Evolutionary conservation across 1,139 yeast species (phyloP).

Genomic region (Blastobotrys buckinghamii): DNA sequence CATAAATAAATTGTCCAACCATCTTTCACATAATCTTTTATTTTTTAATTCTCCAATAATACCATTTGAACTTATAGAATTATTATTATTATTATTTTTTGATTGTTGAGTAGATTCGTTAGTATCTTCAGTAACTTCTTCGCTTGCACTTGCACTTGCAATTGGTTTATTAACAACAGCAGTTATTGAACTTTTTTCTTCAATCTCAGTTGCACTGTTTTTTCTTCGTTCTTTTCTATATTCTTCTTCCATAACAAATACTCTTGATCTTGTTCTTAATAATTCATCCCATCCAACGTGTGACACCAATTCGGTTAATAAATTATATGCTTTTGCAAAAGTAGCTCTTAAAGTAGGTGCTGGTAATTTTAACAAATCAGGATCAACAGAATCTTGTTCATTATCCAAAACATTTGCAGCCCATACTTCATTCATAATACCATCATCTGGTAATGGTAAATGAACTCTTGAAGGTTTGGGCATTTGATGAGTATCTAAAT

Average conservation of each 20-base stretch:
- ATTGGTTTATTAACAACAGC: slow-evolving; percentile 8
- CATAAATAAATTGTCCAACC: slow-evolving; percentile 88
- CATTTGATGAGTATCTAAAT: slow-evolving; percentile 46
- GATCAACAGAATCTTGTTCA: slow-evolving; percentile 50
- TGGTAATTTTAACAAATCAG: slow-evolving; percentile 63
- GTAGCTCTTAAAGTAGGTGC: slow-evolving; percentile 75
- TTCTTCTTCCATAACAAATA: slow-evolving; percentile 95
- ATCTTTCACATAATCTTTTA: slow-evolving; percentile 87
- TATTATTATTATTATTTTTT: no score
- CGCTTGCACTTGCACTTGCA: slow-evolving; percentile 3
- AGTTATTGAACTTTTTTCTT: slow-evolving; percentile 2
- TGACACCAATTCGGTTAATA: slow-evolving; percentile 63
- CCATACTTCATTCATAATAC: slow-evolving; percentile 50
- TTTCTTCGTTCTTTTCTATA: slow-evolving; percentile 39
- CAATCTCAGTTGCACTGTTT: slow-evolving; percentile 5
- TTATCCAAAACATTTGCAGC: slow-evolving; percentile 21
- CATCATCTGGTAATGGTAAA: slow-evolving; percentile 78
- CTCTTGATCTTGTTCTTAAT: slow-evolving; percentile 69
- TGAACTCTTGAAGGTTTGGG: slow-evolving; percentile 65
- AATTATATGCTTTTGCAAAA: slow-evolving; percentile 70
- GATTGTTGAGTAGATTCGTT: not conserved
- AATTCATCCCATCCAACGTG: slow-evolving; percentile 89
- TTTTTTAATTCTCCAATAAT: slow-evolving; percentile 38
- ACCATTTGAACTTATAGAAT: not conserved
- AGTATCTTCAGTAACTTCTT: slow-evolving; percentile 2